Conservation (phyloP, 176 grass and related monocot species). For the Dendrocalamus sinicus region DNA sequence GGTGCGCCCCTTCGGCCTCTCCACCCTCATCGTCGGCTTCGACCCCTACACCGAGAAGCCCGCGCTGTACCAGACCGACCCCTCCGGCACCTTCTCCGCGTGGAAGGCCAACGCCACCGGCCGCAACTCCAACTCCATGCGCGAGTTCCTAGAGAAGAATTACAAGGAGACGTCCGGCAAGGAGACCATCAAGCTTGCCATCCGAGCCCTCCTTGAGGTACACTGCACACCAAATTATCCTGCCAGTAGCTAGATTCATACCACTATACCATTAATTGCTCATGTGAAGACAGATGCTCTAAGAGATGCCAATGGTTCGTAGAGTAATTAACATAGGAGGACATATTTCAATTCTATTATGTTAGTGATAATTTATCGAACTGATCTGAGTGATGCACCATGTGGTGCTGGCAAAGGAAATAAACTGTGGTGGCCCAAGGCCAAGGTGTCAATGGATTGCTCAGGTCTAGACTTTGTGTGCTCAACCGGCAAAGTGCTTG, state of each 20-base stretch:
- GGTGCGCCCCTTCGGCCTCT: constrained; percentile 91
- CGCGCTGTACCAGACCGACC: constrained; percentile 92
- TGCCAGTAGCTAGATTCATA: constrained; percentile 5
- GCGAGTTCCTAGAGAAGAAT: constrained; percentile 95
- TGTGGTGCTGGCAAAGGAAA: not conserved
- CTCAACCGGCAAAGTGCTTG: not conserved
- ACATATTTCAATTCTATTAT: not conserved
- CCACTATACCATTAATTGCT: not conserved
- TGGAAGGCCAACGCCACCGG: constrained; percentile 98
- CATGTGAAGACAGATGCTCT: not conserved
- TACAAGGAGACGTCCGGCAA: constrained; percentile 96
- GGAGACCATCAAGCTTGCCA: constrained; percentile 94
- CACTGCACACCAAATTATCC: not conserved
- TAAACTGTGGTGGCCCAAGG: not conserved
- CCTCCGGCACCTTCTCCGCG: constrained; percentile 88
- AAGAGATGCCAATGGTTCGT: not conserved
- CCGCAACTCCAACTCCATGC: constrained; percentile 93
- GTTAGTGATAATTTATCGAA: not conserved
- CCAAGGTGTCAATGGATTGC: not conserved
- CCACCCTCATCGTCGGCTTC: constrained; percentile 90
- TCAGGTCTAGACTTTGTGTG: not conserved
- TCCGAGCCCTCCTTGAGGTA: constrained; percentile 89
- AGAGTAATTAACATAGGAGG: not conserved
- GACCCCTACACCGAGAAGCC: constrained; percentile 77
- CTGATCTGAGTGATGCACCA: constrained; percentile 7